Percentiles rank a stretch among this genome's conserved stretches.
phyloP scores from a whole-genome alignment of 1,139 yeast genomes.

The Candida mesenterica region DNA sequence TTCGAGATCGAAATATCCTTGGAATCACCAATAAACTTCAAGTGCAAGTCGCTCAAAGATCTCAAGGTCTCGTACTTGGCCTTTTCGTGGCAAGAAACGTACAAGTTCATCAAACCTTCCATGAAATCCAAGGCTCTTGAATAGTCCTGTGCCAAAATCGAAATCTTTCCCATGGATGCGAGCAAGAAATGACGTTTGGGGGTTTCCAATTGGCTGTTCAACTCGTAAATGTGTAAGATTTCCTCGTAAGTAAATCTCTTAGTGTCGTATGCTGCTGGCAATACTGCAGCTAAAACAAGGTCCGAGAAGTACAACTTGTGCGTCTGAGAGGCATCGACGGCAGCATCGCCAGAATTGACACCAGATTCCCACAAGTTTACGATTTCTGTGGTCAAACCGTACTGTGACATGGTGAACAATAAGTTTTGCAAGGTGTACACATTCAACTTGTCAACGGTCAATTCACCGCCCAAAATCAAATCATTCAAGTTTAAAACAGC shows the following conservation, averaged over 20 bases:
- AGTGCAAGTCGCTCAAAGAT: constrained; percentile 59
- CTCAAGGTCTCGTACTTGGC: constrained; percentile 19
- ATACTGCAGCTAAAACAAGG: constrained; percentile 65
- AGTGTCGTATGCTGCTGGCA: constrained; percentile 64
- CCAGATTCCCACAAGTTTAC: constrained; percentile 46
- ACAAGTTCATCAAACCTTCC: constrained; percentile 34
- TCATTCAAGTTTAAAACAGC: constrained; percentile 38
- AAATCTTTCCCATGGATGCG: constrained; percentile 41
- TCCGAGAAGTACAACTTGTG: constrained; percentile 36
- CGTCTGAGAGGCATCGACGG: constrained; percentile 10
- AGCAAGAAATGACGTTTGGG: constrained; percentile 27
- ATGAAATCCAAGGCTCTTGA: constrained; percentile 39
- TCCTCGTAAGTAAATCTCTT: constrained; percentile 65
- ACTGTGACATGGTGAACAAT: constrained; percentile 38
- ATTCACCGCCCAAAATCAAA: constrained; percentile 18
- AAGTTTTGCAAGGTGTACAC: constrained; percentile 18
- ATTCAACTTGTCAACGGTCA: constrained; percentile 6
- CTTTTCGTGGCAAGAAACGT: constrained; percentile 20
- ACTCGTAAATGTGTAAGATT: constrained; percentile 35
- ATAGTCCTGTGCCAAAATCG: constrained; percentile 41
- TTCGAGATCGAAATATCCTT: constrained; percentile 71
- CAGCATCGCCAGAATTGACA: constrained; percentile 32
- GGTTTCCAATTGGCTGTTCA: constrained; percentile 26
- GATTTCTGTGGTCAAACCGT: constrained; percentile 33
- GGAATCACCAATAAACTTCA: constrained; percentile 79